phyloP scores from a whole-genome alignment of 768 basidiomycete species.

The Boletus subparvulus region DNA sequence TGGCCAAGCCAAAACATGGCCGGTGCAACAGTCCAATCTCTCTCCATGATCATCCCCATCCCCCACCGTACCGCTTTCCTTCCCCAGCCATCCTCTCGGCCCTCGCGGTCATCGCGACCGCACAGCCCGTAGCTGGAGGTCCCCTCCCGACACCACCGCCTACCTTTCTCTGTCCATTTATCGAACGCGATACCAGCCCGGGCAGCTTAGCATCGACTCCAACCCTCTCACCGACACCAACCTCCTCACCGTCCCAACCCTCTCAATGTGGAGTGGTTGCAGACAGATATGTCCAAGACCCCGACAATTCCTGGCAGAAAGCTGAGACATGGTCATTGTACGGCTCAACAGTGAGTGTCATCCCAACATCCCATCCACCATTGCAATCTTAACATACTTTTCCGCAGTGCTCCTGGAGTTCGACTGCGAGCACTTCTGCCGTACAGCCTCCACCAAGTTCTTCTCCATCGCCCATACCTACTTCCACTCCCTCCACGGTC shows the following conservation, averaged over 20 bases:
- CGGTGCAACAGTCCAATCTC: conserved; percentile 22
- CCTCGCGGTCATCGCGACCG: conserved; percentile 54
- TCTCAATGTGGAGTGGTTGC: conserved; percentile 38
- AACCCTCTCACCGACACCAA: neutral
- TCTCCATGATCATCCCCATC: neutral
- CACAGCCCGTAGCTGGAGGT: conserved; percentile 45
- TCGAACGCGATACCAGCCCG: conserved; percentile 26
- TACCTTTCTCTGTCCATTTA: conserved; percentile 61
- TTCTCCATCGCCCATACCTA: conserved; percentile 13
- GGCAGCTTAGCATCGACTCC: conserved; percentile 14
- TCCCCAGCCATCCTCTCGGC: conserved; percentile 54
- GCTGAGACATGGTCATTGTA: conserved; percentile 58
- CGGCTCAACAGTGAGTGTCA: conserved; percentile 61
- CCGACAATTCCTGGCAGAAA: conserved; percentile 59
- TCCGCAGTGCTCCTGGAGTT: conserved; percentile 19
- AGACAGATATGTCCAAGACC: conserved; percentile 50
- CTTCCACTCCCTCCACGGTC: conserved; percentile 16
- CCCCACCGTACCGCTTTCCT: conserved; percentile 30
- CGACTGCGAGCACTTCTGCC: conserved; percentile 4
- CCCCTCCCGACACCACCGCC: conserved; percentile 38
- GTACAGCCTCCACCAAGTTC: neutral
- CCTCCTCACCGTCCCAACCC: neutral
- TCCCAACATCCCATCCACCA: neutral
- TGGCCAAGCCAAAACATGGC: conserved; percentile 55
- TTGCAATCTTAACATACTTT: neutral